Percentiles rank a stretch among this genome's conserved stretches.
These are phyloP conservation scores for Trichosporon sp. DNA, from an alignment of 1,284 basidiomycete genomes.

Conservation along the genomic window DNA sequence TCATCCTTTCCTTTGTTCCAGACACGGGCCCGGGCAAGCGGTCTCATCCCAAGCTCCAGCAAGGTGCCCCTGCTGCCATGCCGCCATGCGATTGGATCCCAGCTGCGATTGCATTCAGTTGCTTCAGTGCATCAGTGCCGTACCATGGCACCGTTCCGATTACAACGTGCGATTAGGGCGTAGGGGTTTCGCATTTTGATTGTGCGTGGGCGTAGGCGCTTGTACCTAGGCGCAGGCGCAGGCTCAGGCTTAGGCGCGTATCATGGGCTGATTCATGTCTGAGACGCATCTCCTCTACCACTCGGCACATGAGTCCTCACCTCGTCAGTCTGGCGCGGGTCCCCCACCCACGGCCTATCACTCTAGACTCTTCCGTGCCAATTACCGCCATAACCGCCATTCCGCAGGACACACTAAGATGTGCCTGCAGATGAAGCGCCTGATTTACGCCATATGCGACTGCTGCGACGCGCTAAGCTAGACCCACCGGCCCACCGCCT, in stretches of 20 bases:
- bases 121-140: no score
- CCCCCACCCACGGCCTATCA: not conserved
- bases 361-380: no score
- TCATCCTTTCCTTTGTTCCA: not conserved
- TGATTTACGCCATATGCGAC: no score
- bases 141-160: not conserved
- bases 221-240: no score
- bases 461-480: not conserved
- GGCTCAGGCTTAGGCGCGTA: no score
- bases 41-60: no score
- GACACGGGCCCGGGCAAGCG: not conserved
- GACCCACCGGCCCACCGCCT: not conserved
- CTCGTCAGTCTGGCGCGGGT: not conserved
- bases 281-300: not conserved
- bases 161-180: not conserved
- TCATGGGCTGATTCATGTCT: constrained; percentile 2
- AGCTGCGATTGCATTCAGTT: not conserved
- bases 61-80: not conserved
- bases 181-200: not conserved
- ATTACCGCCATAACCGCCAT: no score
- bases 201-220: not conserved
- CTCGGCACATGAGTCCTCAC: not conserved
- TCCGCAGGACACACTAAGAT: no score
- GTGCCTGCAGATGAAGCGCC: no score
- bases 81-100: not conserved